Conservation (phyloP, 2,329 filamentous ascomycete species). For the Thermoascus crustaceus region DNA sequence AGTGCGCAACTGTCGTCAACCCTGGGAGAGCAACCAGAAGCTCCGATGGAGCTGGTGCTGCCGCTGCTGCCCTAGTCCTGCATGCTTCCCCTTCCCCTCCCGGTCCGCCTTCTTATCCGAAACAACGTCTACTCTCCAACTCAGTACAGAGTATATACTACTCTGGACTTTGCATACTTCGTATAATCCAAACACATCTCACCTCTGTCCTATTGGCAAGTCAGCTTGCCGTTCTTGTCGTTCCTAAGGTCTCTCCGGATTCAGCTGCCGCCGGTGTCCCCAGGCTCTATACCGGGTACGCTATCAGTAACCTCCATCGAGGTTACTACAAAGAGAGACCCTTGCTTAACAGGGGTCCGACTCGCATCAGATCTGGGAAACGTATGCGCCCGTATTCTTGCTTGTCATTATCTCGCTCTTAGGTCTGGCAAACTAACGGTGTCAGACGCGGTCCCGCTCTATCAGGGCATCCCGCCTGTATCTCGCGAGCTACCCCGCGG, state of each 20-base stretch:
- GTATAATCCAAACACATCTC: too few species aligned
- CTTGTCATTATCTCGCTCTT: not conserved
- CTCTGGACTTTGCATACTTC: too few species aligned
- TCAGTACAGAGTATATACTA: slow-evolving; percentile 1
- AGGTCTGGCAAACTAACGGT: not conserved
- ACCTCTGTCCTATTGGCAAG: too few species aligned
- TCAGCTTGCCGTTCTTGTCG: too few species aligned
- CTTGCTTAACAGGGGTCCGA: not conserved
- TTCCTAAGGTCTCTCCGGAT: slow-evolving; percentile 2
- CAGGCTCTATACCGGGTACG: not conserved
- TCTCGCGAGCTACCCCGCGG: slow-evolving; percentile 6
- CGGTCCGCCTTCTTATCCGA: slow-evolving; percentile 1
- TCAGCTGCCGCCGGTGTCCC: slow-evolving; percentile 1
- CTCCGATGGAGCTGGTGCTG: slow-evolving; percentile 1
- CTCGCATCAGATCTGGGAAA: not conserved
- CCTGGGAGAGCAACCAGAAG: too few species aligned
- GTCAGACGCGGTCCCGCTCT: not conserved
- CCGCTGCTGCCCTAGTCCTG: not conserved
- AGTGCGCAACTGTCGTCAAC: too few species aligned
- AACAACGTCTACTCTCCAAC: not conserved
- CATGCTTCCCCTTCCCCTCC: not conserved
- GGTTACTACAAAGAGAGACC: not conserved
- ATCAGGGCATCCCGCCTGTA: not conserved
- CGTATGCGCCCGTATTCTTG: not conserved
- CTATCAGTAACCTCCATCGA: not conserved